Evolutionary conservation across 768 basidiomycete genomes (phyloP).

Genomic region (Tulasnella sp.): DNA sequence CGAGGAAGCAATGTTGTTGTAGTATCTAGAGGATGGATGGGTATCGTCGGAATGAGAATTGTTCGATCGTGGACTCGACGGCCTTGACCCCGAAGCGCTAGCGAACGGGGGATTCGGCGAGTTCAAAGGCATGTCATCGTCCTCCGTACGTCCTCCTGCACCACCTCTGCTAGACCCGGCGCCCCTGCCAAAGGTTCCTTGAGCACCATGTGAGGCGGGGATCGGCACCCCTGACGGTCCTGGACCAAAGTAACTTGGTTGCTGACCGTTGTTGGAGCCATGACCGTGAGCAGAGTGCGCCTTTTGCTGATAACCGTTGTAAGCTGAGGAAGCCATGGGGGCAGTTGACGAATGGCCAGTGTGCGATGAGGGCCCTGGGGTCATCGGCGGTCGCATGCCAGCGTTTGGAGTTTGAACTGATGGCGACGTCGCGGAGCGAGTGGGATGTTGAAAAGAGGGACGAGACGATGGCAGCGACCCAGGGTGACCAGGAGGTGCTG

Average conservation of each 20-base stretch:
- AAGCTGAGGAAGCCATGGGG: background rate
- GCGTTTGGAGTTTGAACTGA: background rate
- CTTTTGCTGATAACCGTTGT: slow-evolving; percentile 11
- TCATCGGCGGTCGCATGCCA: slow-evolving; percentile 15
- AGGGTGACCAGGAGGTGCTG: background rate
- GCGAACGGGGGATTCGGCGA: slow-evolving; percentile 20
- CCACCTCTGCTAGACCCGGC: background rate
- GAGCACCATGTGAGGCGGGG: background rate
- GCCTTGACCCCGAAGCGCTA: slow-evolving; percentile 9
- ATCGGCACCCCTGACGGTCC: slow-evolving; percentile 10
- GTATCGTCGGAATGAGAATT: slow-evolving; percentile 20
- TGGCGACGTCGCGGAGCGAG: slow-evolving; percentile 4
- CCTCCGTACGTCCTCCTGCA: slow-evolving; percentile 9
- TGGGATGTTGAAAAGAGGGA: background rate
- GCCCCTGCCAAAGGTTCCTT: background rate
- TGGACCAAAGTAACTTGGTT: background rate
- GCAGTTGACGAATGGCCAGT: slow-evolving; percentile 5
- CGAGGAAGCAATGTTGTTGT: background rate
- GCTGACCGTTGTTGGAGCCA: background rate
- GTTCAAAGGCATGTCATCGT: slow-evolving; percentile 1
- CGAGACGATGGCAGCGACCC: background rate
- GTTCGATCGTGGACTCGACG: slow-evolving; percentile 16
- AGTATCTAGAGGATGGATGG: slow-evolving; percentile 5
- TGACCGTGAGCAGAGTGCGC: slow-evolving; percentile 16
- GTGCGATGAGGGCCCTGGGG: slow-evolving; percentile 7